Evolutionary conservation across 2,329 filamentous ascomycete genomes (phyloP), one percentile per base, ranked within the genome.

Genomic region (Monosporascus ibericus): DNA sequence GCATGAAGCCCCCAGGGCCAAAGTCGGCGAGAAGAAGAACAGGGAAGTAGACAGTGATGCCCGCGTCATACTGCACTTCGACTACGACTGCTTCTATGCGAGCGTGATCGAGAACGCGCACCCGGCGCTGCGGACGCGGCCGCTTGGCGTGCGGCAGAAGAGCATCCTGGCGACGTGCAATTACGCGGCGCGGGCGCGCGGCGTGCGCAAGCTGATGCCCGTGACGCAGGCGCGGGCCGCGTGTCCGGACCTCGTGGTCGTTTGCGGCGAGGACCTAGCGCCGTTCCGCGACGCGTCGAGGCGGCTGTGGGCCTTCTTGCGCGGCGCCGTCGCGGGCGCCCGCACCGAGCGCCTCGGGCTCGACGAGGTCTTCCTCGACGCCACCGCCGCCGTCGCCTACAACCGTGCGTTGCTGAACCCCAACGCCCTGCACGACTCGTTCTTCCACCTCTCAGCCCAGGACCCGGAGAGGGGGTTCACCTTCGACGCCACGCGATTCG

Each of bases 41-140:
- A 34, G 14, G 30, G 30, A 34, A 34, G 30, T 11, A 34, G 30
- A 34, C 30, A 9, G 30, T 5, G 30, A 89, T 65, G 74, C 78
- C 63, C 80, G 88, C 62, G 75, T 90, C 65, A 86, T 95, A 65
- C 73, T 95, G 56, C 90, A 95, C 70, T 92, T 95, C 73, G 84
- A 89, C 69, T 89, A 91, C 68, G 89, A 92, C 73, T 95, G 90
- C 74, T 97, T 97, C 75, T 97, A 97, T 69, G 92, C 92, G 22
- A 90, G 90, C 48, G 91, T 94, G 8, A 86, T 94, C 60, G 91
- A 96, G 71, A 86, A 86, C 58, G 86, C 88, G 65, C 84, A 88
- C 58, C 90, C 91, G 0, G 74, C 78, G 2, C 75, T 96, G 52
- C 90, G 84, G 65, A 76, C 79, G 1, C 72, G 87, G 18, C 90